These are phyloP conservation scores for Clitocybe nebularis DNA, from an alignment of 1,284 basidiomycete species.

Conservation along the genomic window DNA sequence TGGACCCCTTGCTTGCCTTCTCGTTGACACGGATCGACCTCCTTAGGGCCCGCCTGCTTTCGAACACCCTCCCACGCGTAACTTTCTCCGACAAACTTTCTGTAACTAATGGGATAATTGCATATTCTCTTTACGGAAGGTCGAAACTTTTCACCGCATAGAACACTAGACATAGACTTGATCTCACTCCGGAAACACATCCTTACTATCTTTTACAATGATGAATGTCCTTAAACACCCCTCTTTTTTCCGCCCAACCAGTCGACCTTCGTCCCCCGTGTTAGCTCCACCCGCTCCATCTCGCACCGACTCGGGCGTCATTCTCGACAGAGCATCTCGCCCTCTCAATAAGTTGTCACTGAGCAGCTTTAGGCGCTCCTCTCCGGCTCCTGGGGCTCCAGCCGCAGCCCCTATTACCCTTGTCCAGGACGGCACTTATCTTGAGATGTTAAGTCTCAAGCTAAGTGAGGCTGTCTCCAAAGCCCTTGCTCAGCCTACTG, in stretches of 20 bases:
- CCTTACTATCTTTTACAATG: conserved; percentile 20
- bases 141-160: conserved; percentile 18
- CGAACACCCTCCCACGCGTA: conserved; percentile 15
- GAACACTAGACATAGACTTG: conserved; percentile 24
- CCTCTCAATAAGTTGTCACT: conserved; percentile 56
- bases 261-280: conserved; percentile 55
- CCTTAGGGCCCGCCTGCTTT: conserved; percentile 48
- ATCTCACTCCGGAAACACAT: conserved; percentile 9
- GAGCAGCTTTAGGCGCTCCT: conserved; percentile 49
- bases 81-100: conserved; percentile 20
- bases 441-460: conserved; percentile 70
- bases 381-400: conserved; percentile 36
- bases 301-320: conserved; percentile 35
- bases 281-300: conserved; percentile 14
- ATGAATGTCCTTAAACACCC: conserved; percentile 68
- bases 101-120: conserved; percentile 65
- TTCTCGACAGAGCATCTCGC: conserved; percentile 41
- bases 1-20: conserved; percentile 55
- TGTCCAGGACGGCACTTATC: conserved; percentile 72
- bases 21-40: conserved; percentile 70
- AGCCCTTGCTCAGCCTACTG: conserved; percentile 61
- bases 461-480: conserved; percentile 78
- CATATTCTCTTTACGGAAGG: conserved; percentile 21
- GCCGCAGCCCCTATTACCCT: conserved; percentile 41
- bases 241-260: conserved; percentile 59